Conservation (phyloP, 495 filamentous ascomycete species). For the Hypomontagnella submonticulosa region DNA sequence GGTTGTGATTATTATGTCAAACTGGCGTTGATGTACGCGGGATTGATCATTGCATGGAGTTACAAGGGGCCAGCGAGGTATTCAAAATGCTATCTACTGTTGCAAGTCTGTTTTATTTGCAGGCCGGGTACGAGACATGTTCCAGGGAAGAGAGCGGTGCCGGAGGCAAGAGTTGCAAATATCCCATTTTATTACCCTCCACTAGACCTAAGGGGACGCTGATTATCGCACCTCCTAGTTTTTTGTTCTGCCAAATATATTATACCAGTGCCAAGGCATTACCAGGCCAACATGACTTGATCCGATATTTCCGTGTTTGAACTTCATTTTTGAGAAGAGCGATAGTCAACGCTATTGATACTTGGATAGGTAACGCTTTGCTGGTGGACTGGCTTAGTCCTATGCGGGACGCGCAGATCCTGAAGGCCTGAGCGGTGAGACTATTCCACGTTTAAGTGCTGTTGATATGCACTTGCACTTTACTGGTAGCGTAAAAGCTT, state of each 20-base stretch:
- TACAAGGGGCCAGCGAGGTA: constrained; percentile 31
- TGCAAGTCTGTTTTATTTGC: constrained; percentile 22
- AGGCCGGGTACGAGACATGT: constrained; percentile 25
- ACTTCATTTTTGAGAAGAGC: neutral
- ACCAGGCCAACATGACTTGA: too few species aligned
- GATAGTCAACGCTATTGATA: constrained; percentile 13
- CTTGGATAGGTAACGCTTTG: constrained; percentile 9
- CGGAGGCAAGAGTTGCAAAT: constrained; percentile 13
- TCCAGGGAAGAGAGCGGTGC: constrained; percentile 11
- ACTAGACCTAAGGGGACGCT: constrained; percentile 15
- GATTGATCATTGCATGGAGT: constrained; percentile 43
- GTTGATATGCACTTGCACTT: too few species aligned
- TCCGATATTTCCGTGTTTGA: neutral
- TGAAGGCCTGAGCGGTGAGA: constrained; percentile 23
- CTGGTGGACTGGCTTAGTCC: constrained; percentile 11
- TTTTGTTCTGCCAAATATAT: constrained; percentile 24
- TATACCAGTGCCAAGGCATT: constrained; percentile 4
- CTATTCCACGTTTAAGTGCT: neutral
- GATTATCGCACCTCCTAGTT: constrained; percentile 21
- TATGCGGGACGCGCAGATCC: constrained; percentile 31
- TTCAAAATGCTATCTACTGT: constrained; percentile 34
- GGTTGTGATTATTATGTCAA: constrained; percentile 21
- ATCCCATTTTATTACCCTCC: constrained; percentile 14
- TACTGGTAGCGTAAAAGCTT: too few species aligned
- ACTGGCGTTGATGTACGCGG: constrained; percentile 30